Evolutionary conservation across 2,329 filamentous ascomycete species (phyloP).

Genomic region (Paraconiothyrium brasiliense): DNA sequence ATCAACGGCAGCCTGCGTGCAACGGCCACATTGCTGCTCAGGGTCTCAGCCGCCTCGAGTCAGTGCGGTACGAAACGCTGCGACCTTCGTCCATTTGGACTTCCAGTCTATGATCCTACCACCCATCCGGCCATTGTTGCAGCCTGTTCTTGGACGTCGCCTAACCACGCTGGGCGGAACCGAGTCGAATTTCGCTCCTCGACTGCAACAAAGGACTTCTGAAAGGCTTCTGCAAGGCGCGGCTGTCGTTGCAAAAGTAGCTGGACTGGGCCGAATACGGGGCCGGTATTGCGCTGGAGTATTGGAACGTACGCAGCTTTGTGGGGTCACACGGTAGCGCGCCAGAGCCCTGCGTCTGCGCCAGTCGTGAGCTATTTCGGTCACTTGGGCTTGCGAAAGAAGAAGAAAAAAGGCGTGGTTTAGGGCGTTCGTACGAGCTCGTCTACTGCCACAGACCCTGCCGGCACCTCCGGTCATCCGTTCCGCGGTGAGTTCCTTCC

Average conservation of each 20-base stretch:
- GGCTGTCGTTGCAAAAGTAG: constrained; percentile 9
- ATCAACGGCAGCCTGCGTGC: constrained; percentile 16
- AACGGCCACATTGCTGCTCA: neutral
- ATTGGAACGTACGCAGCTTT: constrained; percentile 9
- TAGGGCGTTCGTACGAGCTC: neutral
- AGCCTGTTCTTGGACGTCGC: constrained; percentile 1
- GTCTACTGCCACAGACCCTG: neutral
- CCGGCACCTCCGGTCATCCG: constrained; percentile 4
- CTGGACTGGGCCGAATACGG: constrained; percentile 7
- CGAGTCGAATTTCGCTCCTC: constrained; percentile 8
- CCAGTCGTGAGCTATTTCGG: constrained; percentile 9
- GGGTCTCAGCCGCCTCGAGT: constrained; percentile 6
- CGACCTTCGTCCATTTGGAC: neutral
- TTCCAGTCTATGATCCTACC: neutral
- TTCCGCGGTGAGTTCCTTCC: constrained; percentile 14
- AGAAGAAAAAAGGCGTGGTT: neutral
- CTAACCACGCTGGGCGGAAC: constrained; percentile 5
- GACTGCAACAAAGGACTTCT: neutral
- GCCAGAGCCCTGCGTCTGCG: constrained; percentile 6
- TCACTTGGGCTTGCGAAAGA: neutral
- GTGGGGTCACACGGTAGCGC: constrained; percentile 10
- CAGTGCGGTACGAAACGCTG: constrained; percentile 11
- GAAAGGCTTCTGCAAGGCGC: neutral
- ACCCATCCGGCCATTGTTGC: neutral
- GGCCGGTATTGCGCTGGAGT: constrained; percentile 1